Percentiles rank a stretch among this genome's conserved stretches.
Evolutionary conservation across 2,329 filamentous ascomycete genomes (phyloP).

Genomic region (Aulographum hederae): DNA sequence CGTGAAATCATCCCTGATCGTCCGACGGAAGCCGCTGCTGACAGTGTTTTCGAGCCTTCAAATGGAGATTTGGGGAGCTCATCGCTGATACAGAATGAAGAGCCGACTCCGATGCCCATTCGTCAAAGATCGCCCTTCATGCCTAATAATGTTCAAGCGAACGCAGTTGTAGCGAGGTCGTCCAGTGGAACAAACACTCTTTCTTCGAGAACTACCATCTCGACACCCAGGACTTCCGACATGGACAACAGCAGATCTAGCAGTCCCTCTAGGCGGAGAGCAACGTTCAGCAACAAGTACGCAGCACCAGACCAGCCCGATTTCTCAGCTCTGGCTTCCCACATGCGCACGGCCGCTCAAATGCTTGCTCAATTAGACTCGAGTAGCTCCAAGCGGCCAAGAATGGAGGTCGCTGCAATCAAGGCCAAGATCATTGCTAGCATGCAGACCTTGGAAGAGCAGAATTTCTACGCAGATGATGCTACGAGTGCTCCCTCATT

Average conservation of each 20-base stretch:
- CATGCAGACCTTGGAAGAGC: slow-evolving; percentile 75
- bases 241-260: slow-evolving; percentile 47
- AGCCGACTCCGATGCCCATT: slow-evolving; percentile 9
- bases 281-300: slow-evolving; percentile 37
- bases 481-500: slow-evolving; percentile 47
- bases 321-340: slow-evolving; percentile 65
- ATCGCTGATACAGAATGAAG: slow-evolving; percentile 1
- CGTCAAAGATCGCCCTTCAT: slow-evolving; percentile 5
- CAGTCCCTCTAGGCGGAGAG: slow-evolving; percentile 44
- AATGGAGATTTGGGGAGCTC: slow-evolving; percentile 63
- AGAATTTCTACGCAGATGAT: slow-evolving; percentile 55
- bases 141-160: not conserved
- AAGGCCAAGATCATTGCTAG: slow-evolving; percentile 75
- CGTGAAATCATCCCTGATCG: slow-evolving; percentile 22
- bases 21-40: slow-evolving; percentile 28
- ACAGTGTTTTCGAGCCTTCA: slow-evolving; percentile 71
- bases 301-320: slow-evolving; percentile 54
- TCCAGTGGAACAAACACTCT: slow-evolving; percentile 44
- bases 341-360: slow-evolving; percentile 74
- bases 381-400: slow-evolving; percentile 63
- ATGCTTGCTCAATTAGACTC: slow-evolving; percentile 74
- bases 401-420: slow-evolving; percentile 66
- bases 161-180: slow-evolving; percentile 19
- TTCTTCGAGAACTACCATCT: slow-evolving; percentile 39
- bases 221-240: slow-evolving; percentile 53